A percentile compares a stretch with the other conserved stretches of the same genome.
phyloP scores from a whole-genome alignment of 2,329 filamentous ascomycete species.

The Talaromyces sp. region DNA sequence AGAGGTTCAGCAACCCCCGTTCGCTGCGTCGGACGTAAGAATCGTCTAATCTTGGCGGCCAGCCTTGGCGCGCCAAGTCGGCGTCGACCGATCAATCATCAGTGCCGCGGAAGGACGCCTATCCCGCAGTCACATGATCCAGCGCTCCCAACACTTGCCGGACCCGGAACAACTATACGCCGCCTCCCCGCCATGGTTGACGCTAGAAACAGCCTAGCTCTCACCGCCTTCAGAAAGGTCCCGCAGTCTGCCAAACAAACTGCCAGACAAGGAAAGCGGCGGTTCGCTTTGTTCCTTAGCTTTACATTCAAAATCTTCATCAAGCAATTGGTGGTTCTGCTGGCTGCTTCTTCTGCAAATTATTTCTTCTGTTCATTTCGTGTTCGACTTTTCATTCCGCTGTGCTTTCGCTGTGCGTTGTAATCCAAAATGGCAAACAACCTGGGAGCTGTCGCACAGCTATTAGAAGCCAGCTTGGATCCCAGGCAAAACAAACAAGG shows the following conservation, averaged over 20 bases:
- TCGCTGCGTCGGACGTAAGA: not conserved
- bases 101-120: not conserved
- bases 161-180: constrained; percentile 28
- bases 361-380: not conserved
- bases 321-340: not conserved
- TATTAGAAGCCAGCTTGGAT: constrained; percentile 88
- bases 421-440: constrained; percentile 55
- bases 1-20: not conserved
- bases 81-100: not conserved
- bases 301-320: not conserved
- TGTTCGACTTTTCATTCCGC: not conserved
- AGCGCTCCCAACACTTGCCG: not conserved
- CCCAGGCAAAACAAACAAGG: constrained; percentile 85
- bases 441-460: constrained; percentile 66
- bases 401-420: not conserved
- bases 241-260: constrained; percentile 33
- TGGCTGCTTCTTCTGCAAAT: not conserved
- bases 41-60: not conserved
- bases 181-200: constrained; percentile 18
- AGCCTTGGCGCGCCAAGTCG: not conserved
- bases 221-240: constrained; percentile 25
- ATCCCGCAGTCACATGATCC: not conserved
- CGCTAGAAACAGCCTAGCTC: not conserved
- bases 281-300: constrained; percentile 13
- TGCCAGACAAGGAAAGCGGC: constrained; percentile 30